Percentiles rank a stretch among this genome's conserved stretches.
These are phyloP conservation scores for Lippia alba DNA, from an alignment of 305 asterid species.

Conservation along the genomic window DNA sequence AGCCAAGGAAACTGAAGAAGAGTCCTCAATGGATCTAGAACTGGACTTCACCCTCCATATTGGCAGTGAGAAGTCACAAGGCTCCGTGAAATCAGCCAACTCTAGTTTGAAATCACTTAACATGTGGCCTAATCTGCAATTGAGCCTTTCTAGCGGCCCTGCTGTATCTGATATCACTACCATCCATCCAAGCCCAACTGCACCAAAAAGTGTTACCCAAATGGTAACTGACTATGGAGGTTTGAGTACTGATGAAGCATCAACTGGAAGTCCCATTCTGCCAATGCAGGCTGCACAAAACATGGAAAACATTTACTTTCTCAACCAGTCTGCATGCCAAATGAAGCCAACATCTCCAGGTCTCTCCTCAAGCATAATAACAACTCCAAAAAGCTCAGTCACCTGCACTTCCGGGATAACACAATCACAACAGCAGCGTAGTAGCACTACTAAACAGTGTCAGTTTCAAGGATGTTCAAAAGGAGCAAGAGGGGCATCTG, in stretches of 20 bases:
- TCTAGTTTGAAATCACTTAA: conserved; percentile 44
- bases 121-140: conserved; percentile 69
- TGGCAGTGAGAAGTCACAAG: conserved; percentile 69
- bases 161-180: conserved; percentile 76
- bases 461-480: conserved; percentile 85
- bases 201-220: conserved; percentile 40
- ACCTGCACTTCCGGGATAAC: conserved; percentile 98
- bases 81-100: conserved; percentile 50
- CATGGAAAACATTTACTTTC: conserved; percentile 45
- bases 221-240: conserved; percentile 41
- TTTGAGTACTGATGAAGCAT: conserved; percentile 50
- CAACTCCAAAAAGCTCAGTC: conserved; percentile 88
- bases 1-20: conserved; percentile 84
- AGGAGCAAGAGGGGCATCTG: conserved; percentile 98
- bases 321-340: conserved; percentile 47
- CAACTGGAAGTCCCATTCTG: conserved; percentile 45
- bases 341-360: conserved; percentile 55
- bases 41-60: conserved; percentile 87
- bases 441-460: conserved; percentile 70
- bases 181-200: conserved; percentile 47
- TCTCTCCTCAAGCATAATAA: conserved; percentile 57
- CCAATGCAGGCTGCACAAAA: conserved; percentile 44
- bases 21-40: conserved; percentile 88
- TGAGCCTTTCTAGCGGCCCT: conserved; percentile 73
- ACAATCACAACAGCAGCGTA: conserved; percentile 67